Base-by-base conservation (phyloP, 768 basidiomycete genomes). In the Tricholoma hemisulphureum region DNA sequence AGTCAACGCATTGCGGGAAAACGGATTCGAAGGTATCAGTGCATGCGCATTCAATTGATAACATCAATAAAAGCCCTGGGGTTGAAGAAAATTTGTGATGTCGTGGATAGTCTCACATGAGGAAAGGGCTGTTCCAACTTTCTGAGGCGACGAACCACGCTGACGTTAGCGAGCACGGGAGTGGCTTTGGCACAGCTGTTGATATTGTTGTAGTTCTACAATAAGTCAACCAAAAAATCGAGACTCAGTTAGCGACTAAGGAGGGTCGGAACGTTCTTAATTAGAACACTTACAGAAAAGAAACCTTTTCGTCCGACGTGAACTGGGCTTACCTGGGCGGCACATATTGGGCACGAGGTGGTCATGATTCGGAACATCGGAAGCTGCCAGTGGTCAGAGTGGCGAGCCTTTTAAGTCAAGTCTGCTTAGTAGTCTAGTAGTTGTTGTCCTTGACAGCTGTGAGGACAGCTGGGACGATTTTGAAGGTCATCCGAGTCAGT, bases 1-100 rank as follows among this genome's bases (percentile, higher is more conserved):
- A 88, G 64, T 88, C 85, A 35, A 83, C 83, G 58, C 86, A 89
- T 74, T 88, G 84, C 34, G 86, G 86, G 70, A 80, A 79, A 3
- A 68, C 73, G 18, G 77, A 66, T 61, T 78, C 75, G 61, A 77
- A 77, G 0, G 75, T 75, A 56, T 77, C 75, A 2, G 77, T 73
- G 65, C 87, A 89, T 4, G 85, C 77, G 69, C 87, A 87, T 69
- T n/a, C n/a, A n/a, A n/a, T 82, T 77, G 65, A 87, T 86, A 43
- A 84, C 75, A 62, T 80, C 77, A 59, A 86, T 75, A 69, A 87
- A 87, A 1, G 80, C 81, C 26, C 82, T 80, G 1, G 86, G 86
- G 60, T 87, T 85, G 63, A 83, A 82, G 45, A 87, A 78, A 61
- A 88, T 75, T 86, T 87, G 39, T 20, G 32, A 24, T 50, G n/a